phyloP scores from a whole-genome alignment of 2,329 filamentous ascomycete genomes.

The Sarocladium kiliense region DNA sequence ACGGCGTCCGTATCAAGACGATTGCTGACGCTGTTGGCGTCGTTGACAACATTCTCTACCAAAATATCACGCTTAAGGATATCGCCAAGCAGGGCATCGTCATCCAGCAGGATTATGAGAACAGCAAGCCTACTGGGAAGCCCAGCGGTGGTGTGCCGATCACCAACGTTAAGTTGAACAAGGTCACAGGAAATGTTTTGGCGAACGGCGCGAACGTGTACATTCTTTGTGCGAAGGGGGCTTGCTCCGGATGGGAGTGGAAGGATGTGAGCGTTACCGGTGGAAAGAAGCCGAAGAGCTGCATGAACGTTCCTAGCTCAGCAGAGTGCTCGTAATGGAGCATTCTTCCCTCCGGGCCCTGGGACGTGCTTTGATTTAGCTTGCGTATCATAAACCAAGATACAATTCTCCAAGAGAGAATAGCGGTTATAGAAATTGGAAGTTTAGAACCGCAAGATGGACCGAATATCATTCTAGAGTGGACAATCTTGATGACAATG shows the following conservation, averaged over 20 bases:
- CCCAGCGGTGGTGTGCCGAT: constrained; percentile 48
- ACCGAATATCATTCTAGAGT: too few relatives aligned
- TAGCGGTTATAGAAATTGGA: too few relatives aligned
- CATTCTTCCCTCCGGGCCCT: too few relatives aligned
- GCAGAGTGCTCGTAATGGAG: constrained; percentile 1
- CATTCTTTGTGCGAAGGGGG: constrained; percentile 44
- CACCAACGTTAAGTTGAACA: constrained; percentile 38
- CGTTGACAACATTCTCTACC: constrained; percentile 38
- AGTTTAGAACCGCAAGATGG: too few relatives aligned
- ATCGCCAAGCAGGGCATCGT: constrained; percentile 35
- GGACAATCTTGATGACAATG: too few relatives aligned
- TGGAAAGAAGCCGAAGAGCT: constrained; percentile 33
- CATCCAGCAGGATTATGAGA: constrained; percentile 42
- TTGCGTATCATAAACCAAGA: too few relatives aligned
- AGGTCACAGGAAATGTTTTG: constrained; percentile 40
- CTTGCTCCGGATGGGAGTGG: constrained; percentile 47
- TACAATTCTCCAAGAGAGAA: too few relatives aligned
- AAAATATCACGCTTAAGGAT: constrained; percentile 34
- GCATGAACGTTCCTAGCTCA: constrained; percentile 22
- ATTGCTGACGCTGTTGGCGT: constrained; percentile 38
- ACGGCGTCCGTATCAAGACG: constrained; percentile 48
- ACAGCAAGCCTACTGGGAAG: constrained; percentile 38
- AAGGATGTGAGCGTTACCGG: constrained; percentile 43
- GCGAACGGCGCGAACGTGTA: constrained; percentile 36
- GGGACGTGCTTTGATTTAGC: too few relatives aligned